Conservation (phyloP, 202 grass and related monocot genomes). For the Eragrostis tef region DNA sequence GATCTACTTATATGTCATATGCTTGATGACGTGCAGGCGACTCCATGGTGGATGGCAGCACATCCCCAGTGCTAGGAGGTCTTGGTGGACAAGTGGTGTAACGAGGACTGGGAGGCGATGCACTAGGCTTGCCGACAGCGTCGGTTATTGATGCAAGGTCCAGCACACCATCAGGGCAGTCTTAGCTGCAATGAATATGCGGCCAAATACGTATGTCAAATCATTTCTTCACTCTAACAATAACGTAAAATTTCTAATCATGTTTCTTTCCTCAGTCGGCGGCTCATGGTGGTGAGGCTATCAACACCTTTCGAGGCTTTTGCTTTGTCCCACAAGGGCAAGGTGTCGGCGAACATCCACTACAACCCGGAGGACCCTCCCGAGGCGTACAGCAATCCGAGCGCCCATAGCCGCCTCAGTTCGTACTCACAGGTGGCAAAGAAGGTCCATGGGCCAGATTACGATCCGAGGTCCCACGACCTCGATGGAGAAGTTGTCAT, state of each 20-base stretch:
- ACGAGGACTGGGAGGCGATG: neutral
- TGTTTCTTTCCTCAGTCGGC: neutral
- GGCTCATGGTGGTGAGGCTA: neutral
- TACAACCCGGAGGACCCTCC: neutral
- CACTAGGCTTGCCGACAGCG: no score
- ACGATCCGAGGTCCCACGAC: neutral
- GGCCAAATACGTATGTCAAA: neutral
- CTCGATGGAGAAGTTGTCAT: neutral
- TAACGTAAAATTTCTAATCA: neutral
- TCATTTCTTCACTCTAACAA: neutral
- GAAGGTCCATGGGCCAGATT: neutral
- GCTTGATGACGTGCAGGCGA: neutral
- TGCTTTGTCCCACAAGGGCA: neutral
- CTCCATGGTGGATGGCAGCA: neutral
- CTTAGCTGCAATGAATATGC: neutral
- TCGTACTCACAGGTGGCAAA: neutral
- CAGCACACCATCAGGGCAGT: no score
- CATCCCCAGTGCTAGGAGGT: neutral
- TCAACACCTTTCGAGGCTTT: neutral
- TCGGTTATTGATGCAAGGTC: no score
- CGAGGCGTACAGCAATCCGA: no score
- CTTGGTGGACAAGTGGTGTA: neutral
- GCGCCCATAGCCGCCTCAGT: neutral
- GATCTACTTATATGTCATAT: neutral
- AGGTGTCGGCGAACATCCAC: neutral